Percentiles rank a stretch among this genome's conserved stretches.
These are phyloP conservation scores for Candida insectorum DNA, from an alignment of 805 yeast species.

Conservation along the genomic window DNA sequence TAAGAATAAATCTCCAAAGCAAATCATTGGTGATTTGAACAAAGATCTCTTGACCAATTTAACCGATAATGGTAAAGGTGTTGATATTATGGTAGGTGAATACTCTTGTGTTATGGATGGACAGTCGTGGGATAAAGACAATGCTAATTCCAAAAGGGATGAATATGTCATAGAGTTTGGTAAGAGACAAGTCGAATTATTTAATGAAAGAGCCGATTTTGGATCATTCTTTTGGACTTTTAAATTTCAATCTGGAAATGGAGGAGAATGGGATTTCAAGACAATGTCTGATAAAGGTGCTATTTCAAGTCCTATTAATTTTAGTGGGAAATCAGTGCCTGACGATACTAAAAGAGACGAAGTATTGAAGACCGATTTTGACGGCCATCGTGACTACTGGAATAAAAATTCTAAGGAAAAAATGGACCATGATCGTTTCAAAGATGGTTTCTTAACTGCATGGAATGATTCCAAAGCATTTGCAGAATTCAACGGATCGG, in stretches of 20 bases:
- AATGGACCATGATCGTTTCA: slow-evolving; percentile 78
- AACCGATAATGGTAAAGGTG: slow-evolving; percentile 40
- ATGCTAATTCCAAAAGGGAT: slow-evolving; percentile 41
- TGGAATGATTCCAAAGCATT: slow-evolving; percentile 74
- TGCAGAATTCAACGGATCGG: slow-evolving; percentile 63
- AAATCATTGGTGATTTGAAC: slow-evolving; percentile 57
- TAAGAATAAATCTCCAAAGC: slow-evolving; percentile 58
- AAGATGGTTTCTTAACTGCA: slow-evolving; percentile 73
- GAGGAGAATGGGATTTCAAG: slow-evolving; percentile 95
- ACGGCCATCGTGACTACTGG: slow-evolving; percentile 69
- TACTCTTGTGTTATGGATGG: slow-evolving; percentile 85
- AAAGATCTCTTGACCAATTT: slow-evolving; percentile 48
- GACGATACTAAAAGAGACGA: slow-evolving; percentile 39
- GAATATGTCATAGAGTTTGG: slow-evolving; percentile 64
- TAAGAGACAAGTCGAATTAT: slow-evolving; percentile 44
- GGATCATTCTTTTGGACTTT: slow-evolving; percentile 91
- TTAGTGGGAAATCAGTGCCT: slow-evolving; percentile 31
- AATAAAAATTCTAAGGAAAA: slow-evolving; percentile 50
- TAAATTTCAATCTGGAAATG: slow-evolving; percentile 82
- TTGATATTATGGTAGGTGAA: slow-evolving; percentile 83
- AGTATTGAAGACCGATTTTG: slow-evolving; percentile 30
- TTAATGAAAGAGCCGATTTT: slow-evolving; percentile 52
- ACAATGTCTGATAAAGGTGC: slow-evolving; percentile 70
- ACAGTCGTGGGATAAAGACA: slow-evolving; percentile 61
- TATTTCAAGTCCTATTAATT: slow-evolving; percentile 19